Conservation (phyloP, 805 yeast genomes). For the Cyberlindnera americana region DNA sequence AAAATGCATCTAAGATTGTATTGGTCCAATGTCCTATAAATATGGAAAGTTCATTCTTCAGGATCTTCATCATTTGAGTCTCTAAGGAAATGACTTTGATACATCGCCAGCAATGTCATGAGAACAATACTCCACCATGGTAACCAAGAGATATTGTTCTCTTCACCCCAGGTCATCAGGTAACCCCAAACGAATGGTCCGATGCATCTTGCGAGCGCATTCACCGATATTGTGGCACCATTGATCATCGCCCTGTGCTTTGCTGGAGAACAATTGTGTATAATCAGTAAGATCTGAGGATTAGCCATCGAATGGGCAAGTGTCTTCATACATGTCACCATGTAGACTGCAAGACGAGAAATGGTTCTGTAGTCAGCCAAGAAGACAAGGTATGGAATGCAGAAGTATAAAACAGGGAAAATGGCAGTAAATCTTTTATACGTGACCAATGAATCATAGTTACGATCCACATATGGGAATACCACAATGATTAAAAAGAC, state of each 20-base stretch:
- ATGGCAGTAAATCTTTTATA: constrained; percentile 37
- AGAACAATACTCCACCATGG: constrained; percentile 32
- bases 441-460: constrained; percentile 42
- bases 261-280: constrained; percentile 52
- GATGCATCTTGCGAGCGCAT: constrained; percentile 51
- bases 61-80: constrained; percentile 29
- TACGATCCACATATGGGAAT: constrained; percentile 50
- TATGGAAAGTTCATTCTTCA: no score
- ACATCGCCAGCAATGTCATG: constrained; percentile 28
- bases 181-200: constrained; percentile 59
- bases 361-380: constrained; percentile 28
- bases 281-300: constrained; percentile 50
- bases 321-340: constrained; percentile 33
- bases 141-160: constrained; percentile 29
- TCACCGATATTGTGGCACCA: constrained; percentile 50
- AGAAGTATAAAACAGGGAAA: constrained; percentile 43
- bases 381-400: constrained; percentile 46
- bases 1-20: no score
- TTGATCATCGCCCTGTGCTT: constrained; percentile 57
- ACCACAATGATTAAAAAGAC: constrained; percentile 45
- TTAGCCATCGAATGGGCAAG: constrained; percentile 44
- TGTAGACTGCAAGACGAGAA: constrained; percentile 18
- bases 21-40: no score
- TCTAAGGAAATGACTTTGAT: constrained; percentile 27
- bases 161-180: constrained; percentile 36